Base-by-base conservation (phyloP, 176 grass and related monocot species). In the Canna indica region DNA sequence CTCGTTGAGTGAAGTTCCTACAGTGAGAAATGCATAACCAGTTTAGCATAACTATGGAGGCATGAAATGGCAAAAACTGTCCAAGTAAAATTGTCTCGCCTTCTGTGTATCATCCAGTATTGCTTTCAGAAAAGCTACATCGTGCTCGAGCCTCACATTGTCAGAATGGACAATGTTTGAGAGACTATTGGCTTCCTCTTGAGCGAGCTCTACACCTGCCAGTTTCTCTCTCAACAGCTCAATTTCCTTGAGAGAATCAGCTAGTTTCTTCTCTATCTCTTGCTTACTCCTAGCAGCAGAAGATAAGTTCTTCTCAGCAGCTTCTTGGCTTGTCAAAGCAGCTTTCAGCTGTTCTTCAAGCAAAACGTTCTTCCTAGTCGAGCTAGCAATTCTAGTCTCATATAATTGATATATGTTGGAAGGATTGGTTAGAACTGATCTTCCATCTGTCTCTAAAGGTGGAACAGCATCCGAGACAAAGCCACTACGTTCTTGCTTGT, bases 91-190 rank as follows among this genome's bases (percentile, higher is more conserved):
- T 25, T 47, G 57, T 58, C 72, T 83, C 79, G 82, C 94, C 94
- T 97, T 92, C 81, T 90, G 86, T 52, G 86, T 92, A 31, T 92
- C 89, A 69, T 97, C 94, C 82, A 85, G 74, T 46, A 97, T 79
- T 2, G 89, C 89, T 83, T 93, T 99, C 31, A 99, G 64, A 81
- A 87, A 99, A 3, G 94, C 89, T 50, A 99, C 94, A 44, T 99
- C 89, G 6, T 88, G 94, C 72, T 99, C 94, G 1, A 99, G 86
- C 36, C 82, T 73, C 77, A 93, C 89, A 76, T 93, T 99, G 29
- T 93, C 89, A n/a, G 86, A 57, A 50, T 99, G 94, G 46, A 90
- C 89, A 3, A 79, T 76, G 60, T 99, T 99, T 12, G 84, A 93
- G 45, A 87, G 76, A 58, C 57, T 90, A 77, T 90, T 99, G 1